Evolutionary conservation across 345 rosid genomes (phyloP).

Genomic region (Hirschfeldia incana): DNA sequence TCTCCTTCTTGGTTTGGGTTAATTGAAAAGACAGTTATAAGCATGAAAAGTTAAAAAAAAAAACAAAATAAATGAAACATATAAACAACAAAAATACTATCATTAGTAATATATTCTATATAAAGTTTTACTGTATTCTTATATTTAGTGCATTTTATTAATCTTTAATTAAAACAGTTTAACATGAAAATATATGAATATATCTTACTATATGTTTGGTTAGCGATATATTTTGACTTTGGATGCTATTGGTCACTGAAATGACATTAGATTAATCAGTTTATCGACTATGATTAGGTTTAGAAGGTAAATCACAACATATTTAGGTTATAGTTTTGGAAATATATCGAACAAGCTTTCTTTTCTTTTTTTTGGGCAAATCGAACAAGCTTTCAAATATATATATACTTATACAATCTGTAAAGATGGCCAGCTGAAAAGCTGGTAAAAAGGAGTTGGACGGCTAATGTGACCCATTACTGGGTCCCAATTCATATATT

Average conservation of each 20-base stretch:
- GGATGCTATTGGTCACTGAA: neutral
- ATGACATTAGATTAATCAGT: neutral
- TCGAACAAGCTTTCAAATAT: neutral
- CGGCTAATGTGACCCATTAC: conserved; percentile 18
- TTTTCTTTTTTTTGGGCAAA: too few relatives aligned
- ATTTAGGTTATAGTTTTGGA: neutral
- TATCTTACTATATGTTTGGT: neutral
- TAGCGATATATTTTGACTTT: neutral
- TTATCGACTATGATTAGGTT: neutral
- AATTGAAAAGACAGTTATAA: neutral
- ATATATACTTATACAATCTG: too few relatives aligned
- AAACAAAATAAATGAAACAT: neutral
- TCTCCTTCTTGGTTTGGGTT: neutral
- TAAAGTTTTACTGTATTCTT: neutral
- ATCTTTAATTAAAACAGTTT: neutral
- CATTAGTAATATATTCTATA: neutral
- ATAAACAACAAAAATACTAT: neutral
- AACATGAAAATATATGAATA: neutral
- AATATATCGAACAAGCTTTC: neutral
- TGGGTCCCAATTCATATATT: conserved; percentile 10
- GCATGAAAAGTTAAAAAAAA: neutral
- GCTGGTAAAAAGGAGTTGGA: conserved; percentile 25
- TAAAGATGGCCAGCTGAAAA: conserved; percentile 33
- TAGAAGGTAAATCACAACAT: neutral
- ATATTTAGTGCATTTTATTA: neutral